These are phyloP conservation scores for Zygoascus ofunaensis DNA, from an alignment of 805 yeast genomes.

Conservation along the genomic window DNA sequence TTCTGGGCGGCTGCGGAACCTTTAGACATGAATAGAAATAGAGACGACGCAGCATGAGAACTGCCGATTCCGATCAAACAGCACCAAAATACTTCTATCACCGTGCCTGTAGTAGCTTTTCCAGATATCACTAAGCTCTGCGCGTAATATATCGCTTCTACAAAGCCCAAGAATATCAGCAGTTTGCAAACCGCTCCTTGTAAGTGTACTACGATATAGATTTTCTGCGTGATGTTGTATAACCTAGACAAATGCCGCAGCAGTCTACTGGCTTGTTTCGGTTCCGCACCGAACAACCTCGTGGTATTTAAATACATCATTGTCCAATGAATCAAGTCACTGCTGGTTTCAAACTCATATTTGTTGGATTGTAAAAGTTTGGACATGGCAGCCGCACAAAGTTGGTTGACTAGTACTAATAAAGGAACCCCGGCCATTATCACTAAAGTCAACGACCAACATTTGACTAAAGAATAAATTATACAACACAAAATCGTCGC, in stretches of 20 bases:
- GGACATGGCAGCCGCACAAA: conserved; percentile 45
- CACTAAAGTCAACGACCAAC: conserved; percentile 80
- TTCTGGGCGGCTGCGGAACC: conserved; percentile 60
- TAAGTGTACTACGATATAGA: conserved; percentile 38
- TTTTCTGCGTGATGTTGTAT: conserved; percentile 34
- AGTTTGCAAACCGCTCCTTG: conserved; percentile 51
- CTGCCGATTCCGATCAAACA: conserved; percentile 65
- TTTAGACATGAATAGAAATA: conserved; percentile 54
- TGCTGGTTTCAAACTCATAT: conserved; percentile 41
- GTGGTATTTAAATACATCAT: conserved; percentile 52
- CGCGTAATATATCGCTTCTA: conserved; percentile 93
- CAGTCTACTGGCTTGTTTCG: conserved; percentile 42
- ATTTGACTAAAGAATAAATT: conserved; percentile 59
- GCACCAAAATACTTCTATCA: conserved; percentile 75
- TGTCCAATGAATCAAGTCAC: conserved; percentile 63
- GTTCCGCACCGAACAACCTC: conserved; percentile 50
- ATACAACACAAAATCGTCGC: conserved; percentile 48
- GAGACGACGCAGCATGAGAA: conserved; percentile 45
- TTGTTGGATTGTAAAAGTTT: conserved; percentile 50
- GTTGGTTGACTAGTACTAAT: conserved; percentile 39
- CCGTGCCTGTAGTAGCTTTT: conserved; percentile 47
- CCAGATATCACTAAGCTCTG: conserved; percentile 49
- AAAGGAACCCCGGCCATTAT: conserved; percentile 69
- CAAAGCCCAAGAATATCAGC: conserved; percentile 63
- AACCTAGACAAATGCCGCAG: conserved; percentile 28